phyloP scores from a whole-genome alignment of 2,329 filamentous ascomycete species.

The Xylariomycetidae sp. region DNA sequence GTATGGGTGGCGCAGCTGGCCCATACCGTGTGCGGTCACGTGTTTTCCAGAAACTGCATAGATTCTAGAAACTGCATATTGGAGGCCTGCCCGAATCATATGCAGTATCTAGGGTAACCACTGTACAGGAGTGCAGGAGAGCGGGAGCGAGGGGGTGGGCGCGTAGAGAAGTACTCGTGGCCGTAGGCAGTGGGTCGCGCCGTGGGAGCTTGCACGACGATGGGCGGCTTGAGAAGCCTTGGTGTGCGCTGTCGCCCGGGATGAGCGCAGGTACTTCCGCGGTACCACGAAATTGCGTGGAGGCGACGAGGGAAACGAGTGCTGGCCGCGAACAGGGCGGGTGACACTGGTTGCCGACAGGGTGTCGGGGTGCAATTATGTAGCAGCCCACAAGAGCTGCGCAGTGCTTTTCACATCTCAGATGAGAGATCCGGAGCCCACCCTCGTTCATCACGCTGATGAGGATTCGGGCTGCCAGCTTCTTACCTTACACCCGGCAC shows the following conservation, averaged over 20 bases:
- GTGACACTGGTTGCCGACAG: slow-evolving; percentile 22
- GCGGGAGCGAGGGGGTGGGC: slow-evolving; percentile 27
- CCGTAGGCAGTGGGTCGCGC: slow-evolving; percentile 17
- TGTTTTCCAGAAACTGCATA: too few species aligned
- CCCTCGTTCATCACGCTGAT: too few species aligned
- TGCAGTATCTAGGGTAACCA: too few species aligned
- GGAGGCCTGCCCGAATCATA: too few species aligned
- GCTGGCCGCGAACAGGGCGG: slow-evolving; percentile 20
- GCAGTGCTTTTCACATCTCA: too few species aligned
- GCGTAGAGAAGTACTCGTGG: slow-evolving; percentile 27
- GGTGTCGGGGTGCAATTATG: slow-evolving; percentile 12
- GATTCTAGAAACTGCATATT: too few species aligned
- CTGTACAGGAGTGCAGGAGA: slow-evolving; percentile 27
- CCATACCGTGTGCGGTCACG: too few species aligned
- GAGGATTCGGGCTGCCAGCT: too few species aligned
- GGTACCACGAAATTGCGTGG: slow-evolving; percentile 26
- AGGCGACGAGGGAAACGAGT: slow-evolving; percentile 17
- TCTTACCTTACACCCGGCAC: too few species aligned
- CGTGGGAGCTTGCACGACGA: slow-evolving; percentile 20
- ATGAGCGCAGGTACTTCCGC: slow-evolving; percentile 26
- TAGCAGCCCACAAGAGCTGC: too few species aligned
- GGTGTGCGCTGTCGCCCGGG: slow-evolving; percentile 19
- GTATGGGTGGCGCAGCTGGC: too few species aligned
- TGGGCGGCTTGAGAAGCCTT: slow-evolving; percentile 9
- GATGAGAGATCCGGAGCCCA: too few species aligned